Evolutionary conservation across 176 grass and related monocot species (phyloP), one percentile per base, ranked within the genome.

Genomic region (Guadua angustifolia): DNA sequence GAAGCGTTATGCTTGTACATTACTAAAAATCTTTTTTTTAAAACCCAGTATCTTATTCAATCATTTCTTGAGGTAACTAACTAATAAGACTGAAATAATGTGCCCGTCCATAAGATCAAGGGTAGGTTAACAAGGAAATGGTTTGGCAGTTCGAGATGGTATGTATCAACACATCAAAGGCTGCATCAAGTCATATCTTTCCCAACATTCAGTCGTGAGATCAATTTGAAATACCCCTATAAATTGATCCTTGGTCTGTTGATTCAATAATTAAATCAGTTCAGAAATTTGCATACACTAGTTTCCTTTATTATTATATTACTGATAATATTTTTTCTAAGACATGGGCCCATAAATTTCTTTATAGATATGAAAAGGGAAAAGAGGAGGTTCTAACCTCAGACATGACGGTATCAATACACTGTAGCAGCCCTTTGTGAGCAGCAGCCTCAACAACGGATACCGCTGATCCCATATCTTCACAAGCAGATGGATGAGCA

Each of bases 381-480:
- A 62, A 38, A 70, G 9, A 75, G 63, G 78, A 84, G 66, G 44
- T 53, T 45, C 74, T 77, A 44, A 95, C 96, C 96, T 99, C 96
- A 94, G 85, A 88, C 91, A 95, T 99, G 25, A 99, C 96, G 22
- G 96, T 95, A 67, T 95, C 96, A 83, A 99, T 99, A 65, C 96
- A 99, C 85, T 87, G 96, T 79, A 95, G 78, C 69, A 99, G 86
- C 57, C 96, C 96, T 90, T 95, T 99, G 57, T 99, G 93, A 62
- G 91, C 93, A 90, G 96, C 79, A 87, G 93, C 86, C 90, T 99
- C 96, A 22, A 95, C 91, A 80, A 86, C 91, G 29, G 96, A 99
- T n/a, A 95, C 93, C 71, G 96, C 93, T 13, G 96, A 89, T 42
- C 89, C 89, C 96, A 99, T 95, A 83, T 99, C 96, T 92, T 99